Conservation (phyloP, 2,329 filamentous ascomycete genomes). For the Ascochyta clinopodiicola region DNA sequence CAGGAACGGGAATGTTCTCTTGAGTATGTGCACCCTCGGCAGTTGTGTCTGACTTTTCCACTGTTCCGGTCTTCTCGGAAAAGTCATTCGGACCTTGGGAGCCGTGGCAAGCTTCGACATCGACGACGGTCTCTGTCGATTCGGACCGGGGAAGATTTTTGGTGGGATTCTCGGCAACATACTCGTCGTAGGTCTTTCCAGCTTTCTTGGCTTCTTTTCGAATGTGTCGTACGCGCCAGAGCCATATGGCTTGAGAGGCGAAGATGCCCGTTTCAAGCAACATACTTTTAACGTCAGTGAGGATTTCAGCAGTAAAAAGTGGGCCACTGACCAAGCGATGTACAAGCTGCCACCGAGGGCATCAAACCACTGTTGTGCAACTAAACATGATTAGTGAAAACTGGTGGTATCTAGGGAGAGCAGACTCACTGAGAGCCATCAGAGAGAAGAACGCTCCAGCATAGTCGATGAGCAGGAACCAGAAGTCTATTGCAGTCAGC, state of each 20-base stretch:
- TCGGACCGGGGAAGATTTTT: constrained; percentile 32
- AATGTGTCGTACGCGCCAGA: constrained; percentile 61
- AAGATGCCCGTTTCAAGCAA: constrained; percentile 67
- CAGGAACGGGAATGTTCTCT: neutral
- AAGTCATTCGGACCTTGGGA: neutral
- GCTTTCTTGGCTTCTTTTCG: constrained; percentile 59
- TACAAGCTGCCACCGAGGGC: constrained; percentile 66
- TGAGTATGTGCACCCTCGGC: neutral
- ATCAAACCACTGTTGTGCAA: constrained; percentile 67
- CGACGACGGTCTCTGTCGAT: constrained; percentile 34
- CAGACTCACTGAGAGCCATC: constrained; percentile 62
- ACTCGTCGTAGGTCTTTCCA: constrained; percentile 64
- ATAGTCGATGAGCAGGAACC: constrained; percentile 67
- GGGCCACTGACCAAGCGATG: constrained; percentile 61
- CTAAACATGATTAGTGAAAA: constrained; percentile 48
- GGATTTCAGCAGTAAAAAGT: neutral
- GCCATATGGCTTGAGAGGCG: constrained; percentile 64
- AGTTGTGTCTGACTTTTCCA: neutral
- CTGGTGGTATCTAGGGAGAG: neutral
- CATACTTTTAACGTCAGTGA: constrained; percentile 49
- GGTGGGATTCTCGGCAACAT: constrained; percentile 41
- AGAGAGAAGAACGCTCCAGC: constrained; percentile 68
- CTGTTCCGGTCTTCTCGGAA: neutral
- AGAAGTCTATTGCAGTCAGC: constrained; percentile 49
- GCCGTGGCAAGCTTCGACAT: constrained; percentile 31